Evolutionary conservation across 257 asterid species (phyloP), one percentile per base, ranked within the genome.

Genomic region (Ocimum tenuiflorum): DNA sequence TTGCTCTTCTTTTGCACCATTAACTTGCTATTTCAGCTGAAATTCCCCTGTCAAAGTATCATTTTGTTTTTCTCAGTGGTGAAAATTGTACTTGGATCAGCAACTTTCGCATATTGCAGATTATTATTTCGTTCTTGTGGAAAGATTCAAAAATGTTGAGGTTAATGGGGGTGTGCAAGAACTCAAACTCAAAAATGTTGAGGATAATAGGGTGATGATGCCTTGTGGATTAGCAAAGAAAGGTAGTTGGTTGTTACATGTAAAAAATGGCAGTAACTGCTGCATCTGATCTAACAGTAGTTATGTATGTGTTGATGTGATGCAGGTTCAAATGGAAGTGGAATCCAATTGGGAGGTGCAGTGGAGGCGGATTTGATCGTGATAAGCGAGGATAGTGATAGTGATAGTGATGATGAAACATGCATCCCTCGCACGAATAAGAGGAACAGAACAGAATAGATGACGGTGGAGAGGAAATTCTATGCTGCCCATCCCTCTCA

Each of bases 311-410:
- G 43, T 52, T n/a, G n/a, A 38, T 29, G 29, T 27, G 17, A 17
- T 63, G 57, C 79, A 75, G 75, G 57, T 47, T 22, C 7, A 12
- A 47, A 11, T 48, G 57, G 22, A 14, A n/a, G 61, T 27, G 31
- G 2, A 18, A 13, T 13, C 18, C 13, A 15, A 67, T 41, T 23
- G 9, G 54, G 19, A 36, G 59, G 50, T 13, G 54, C 36, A 13
- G 60, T 19, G 29, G 14, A 14, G 4, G 13, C 9, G 17, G n/a
- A 55, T 18, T 24, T 74, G 20, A 56, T 74, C n/a, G 50, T 36
- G 38, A 5, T 74, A n/a, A 8, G 8, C 38, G 79, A 74, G 22
- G 47, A 63, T 56, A 75, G 68, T 11, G 54, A 29, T 31, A 71
- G 59, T 27, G 22, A 54, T 27, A 23, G 0, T 35, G 41, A 2